phyloP scores from a whole-genome alignment of 2,329 filamentous ascomycete genomes.

The Cladosporium sp. region DNA sequence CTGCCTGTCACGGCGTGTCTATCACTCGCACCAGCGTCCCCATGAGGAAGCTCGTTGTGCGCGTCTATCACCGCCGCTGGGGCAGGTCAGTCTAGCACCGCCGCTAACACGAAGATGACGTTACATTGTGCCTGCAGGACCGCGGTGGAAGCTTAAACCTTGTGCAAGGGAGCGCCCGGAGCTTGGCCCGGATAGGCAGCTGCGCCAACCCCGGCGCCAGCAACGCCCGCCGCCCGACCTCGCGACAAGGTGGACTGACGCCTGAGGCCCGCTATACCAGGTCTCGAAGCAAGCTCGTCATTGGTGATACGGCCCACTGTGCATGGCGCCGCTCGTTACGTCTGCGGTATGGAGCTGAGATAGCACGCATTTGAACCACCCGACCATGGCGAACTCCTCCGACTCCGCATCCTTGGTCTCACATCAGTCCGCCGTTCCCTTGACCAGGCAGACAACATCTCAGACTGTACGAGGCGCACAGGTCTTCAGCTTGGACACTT shows the following conservation, averaged over 20 bases:
- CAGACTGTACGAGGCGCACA: slow-evolving; percentile 32
- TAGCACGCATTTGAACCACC: not conserved
- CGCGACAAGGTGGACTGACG: not conserved
- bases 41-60: slow-evolving; percentile 7
- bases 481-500: slow-evolving; percentile 73
- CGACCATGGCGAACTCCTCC: slow-evolving; percentile 31
- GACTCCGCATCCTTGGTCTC: slow-evolving; percentile 40
- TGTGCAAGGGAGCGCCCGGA: not conserved
- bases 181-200: slow-evolving; percentile 4
- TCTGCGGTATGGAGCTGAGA: slow-evolving; percentile 11
- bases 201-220: not conserved
- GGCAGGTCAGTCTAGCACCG: not conserved
- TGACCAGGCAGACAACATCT: slow-evolving; percentile 18
- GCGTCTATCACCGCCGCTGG: not conserved
- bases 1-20: slow-evolving; percentile 5
- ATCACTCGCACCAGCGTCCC: not conserved
- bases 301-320: too few relatives aligned
- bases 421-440: slow-evolving; percentile 23
- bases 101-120: slow-evolving; percentile 2
- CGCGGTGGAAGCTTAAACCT: slow-evolving; percentile 4
- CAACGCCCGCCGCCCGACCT: not conserved
- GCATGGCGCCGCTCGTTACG: not conserved
- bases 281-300: too few relatives aligned
- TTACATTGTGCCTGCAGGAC: not conserved
- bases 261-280: not conserved